Evolutionary conservation across 192 early-diverging fungal genomes (phyloP).

Genomic region (Coemansia sp.): DNA sequence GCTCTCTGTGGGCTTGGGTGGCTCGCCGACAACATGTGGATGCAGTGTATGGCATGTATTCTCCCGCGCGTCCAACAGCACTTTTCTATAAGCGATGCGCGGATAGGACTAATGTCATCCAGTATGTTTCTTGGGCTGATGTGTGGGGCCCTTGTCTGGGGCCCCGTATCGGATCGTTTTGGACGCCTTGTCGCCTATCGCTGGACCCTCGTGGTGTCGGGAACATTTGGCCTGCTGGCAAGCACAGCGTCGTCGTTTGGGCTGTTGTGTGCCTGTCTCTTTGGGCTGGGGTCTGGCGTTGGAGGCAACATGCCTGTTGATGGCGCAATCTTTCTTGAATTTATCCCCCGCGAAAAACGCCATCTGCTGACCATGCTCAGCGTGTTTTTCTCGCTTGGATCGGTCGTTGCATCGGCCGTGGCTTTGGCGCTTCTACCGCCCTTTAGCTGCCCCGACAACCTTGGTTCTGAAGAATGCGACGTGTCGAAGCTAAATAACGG

Average conservation of each 20-base stretch:
- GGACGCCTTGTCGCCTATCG: slow-evolving; percentile 77
- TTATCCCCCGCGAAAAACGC: slow-evolving; percentile 74
- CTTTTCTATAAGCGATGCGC: slow-evolving; percentile 64
- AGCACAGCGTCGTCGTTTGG: slow-evolving; percentile 66
- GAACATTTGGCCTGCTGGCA: slow-evolving; percentile 69
- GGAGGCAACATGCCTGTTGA: slow-evolving; percentile 64
- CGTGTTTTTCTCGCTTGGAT: slow-evolving; percentile 81
- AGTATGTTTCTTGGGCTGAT: slow-evolving; percentile 77
- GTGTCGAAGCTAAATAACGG: slow-evolving; percentile 67
- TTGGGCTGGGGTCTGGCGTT: slow-evolving; percentile 76
- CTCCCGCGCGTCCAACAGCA: slow-evolving; percentile 75
- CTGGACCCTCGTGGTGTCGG: slow-evolving; percentile 71
- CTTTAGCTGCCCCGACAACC: slow-evolving; percentile 63
- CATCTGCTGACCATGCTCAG: slow-evolving; percentile 82
- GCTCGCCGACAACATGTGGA: slow-evolving; percentile 84
- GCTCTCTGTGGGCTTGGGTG: slow-evolving; percentile 80
- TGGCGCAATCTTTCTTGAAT: slow-evolving; percentile 84
- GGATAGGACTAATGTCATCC: slow-evolving; percentile 69
- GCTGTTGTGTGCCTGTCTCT: slow-evolving; percentile 62
- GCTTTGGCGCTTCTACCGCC: slow-evolving; percentile 68
- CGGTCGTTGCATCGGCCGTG: slow-evolving; percentile 66
- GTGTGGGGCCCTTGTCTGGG: slow-evolving; percentile 84
- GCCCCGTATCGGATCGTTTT: slow-evolving; percentile 66
- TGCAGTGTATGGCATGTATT: slow-evolving; percentile 70
- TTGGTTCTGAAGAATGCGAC: slow-evolving; percentile 46